Percentiles rank a stretch among this genome's conserved stretches.
Conservation (phyloP, 306 rosid species). For the Sechiopsis laciniata region DNA sequence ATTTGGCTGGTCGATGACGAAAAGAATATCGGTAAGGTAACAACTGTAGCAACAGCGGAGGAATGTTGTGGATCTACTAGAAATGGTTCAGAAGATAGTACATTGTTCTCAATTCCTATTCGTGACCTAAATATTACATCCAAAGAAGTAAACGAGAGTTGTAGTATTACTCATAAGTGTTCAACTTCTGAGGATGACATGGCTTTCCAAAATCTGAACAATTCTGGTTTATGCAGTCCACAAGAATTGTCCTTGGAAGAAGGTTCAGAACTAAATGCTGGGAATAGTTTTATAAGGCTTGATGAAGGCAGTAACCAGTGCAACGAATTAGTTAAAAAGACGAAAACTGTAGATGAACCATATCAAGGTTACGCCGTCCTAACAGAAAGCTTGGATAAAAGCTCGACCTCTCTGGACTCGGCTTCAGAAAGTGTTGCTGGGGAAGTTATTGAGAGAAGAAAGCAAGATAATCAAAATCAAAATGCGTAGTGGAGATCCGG, state of each 20-base stretch:
- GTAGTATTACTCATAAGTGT: background rate
- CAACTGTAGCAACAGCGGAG: slow-evolving; percentile 23
- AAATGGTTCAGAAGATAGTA: slow-evolving; percentile 19
- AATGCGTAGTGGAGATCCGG: no score
- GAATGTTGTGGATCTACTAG: slow-evolving; percentile 10
- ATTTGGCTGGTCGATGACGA: slow-evolving; percentile 17
- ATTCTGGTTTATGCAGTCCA: slow-evolving; percentile 9
- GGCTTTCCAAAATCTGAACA: background rate
- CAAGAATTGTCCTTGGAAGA: background rate
- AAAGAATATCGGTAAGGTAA: slow-evolving; percentile 22
- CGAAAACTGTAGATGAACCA: background rate
- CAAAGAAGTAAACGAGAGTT: background rate
- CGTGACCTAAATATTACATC: background rate
- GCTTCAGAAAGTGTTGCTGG: no score
- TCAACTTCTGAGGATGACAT: background rate
- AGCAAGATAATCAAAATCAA: no score
- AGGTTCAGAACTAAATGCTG: no score
- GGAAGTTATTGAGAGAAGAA: no score
- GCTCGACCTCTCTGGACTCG: background rate
- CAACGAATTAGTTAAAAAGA: background rate
- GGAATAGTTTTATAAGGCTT: no score
- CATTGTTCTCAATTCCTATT: slow-evolving; percentile 20
- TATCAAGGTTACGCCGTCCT: background rate
- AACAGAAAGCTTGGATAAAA: background rate
- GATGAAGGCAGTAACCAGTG: no score